phyloP scores from a whole-genome alignment of 805 yeast genomes.

The Deakozyma indianensis region DNA sequence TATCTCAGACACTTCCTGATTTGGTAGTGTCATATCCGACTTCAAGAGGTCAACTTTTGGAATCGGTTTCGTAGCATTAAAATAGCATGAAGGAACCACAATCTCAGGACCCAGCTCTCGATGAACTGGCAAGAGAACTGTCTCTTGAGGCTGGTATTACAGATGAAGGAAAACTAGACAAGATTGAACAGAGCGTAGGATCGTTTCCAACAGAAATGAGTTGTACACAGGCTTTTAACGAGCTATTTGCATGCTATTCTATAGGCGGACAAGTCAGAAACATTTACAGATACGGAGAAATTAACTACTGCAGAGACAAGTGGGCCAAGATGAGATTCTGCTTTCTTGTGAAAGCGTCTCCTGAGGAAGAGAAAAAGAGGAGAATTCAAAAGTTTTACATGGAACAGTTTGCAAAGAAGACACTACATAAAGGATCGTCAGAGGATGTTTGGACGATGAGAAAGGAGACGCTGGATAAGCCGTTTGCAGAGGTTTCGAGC shows the following conservation, averaged over 20 bases:
- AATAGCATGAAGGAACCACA: background rate
- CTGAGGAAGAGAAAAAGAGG: constrained; percentile 35
- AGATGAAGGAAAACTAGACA: background rate
- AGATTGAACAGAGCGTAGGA: constrained; percentile 3
- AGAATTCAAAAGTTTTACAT: constrained; percentile 60
- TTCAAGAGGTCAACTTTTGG: too few relatives aligned
- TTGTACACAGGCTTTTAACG: constrained; percentile 77
- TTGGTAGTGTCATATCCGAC: too few relatives aligned
- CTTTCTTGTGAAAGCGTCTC: constrained; percentile 39
- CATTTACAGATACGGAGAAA: constrained; percentile 71
- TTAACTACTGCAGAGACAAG: constrained; percentile 56
- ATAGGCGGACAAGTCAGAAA: constrained; percentile 80
- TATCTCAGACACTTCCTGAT: too few relatives aligned
- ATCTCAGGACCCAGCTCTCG: background rate
- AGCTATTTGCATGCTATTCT: constrained; percentile 72
- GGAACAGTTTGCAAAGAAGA: constrained; percentile 43
- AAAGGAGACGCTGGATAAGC: constrained; percentile 21
- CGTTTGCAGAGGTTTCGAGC: constrained; percentile 18
- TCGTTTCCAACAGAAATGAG: constrained; percentile 37
- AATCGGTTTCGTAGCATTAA: too few relatives aligned
- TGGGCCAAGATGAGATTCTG: constrained; percentile 74
- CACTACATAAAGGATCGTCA: constrained; percentile 48
- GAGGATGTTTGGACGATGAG: constrained; percentile 73
- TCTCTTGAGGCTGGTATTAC: background rate
- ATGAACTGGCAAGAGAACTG: background rate